Percentiles rank a stretch among this genome's conserved stretches.
Conservation (phyloP, 108 stramenopile species). For the Conticribra guillardii region DNA sequence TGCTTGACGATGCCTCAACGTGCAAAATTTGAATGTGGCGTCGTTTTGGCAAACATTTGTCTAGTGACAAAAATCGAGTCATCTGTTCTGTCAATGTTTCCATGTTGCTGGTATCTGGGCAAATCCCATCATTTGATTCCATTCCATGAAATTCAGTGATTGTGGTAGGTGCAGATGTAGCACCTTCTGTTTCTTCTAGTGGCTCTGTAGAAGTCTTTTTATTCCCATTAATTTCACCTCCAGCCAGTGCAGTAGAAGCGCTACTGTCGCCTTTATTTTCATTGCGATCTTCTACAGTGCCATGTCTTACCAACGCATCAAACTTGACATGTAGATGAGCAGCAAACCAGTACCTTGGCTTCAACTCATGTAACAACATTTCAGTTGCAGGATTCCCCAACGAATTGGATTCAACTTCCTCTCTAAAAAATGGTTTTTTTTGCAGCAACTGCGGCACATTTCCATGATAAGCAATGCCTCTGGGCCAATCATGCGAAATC, state of each 20-base stretch:
- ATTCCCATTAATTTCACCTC: too few species aligned
- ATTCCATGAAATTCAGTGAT: slow-evolving; percentile 59
- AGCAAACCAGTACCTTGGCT: slow-evolving; percentile 95
- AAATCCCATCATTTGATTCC: slow-evolving; percentile 59
- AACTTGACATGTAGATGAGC: slow-evolving; percentile 99
- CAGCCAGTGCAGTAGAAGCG: too few species aligned
- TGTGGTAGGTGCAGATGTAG: background rate
- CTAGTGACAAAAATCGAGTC: slow-evolving; percentile 96
- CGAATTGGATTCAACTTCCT: slow-evolving; percentile 84
- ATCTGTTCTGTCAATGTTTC: slow-evolving; percentile 72
- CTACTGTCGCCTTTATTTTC: too few species aligned
- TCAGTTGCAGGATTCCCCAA: slow-evolving; percentile 92
- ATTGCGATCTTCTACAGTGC: slow-evolving; percentile 5
- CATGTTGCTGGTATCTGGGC: slow-evolving; percentile 38
- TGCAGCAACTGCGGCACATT: slow-evolving; percentile 69
- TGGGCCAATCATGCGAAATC: slow-evolving; percentile 98
- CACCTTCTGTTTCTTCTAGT: background rate
- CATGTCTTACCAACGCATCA: slow-evolving; percentile 84
- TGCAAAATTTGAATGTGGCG: slow-evolving; percentile 89
- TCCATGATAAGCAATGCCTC: slow-evolving; percentile 90
- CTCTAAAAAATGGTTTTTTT: slow-evolving; percentile 83
- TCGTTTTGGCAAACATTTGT: slow-evolving; percentile 96
- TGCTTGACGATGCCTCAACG: slow-evolving; percentile 46
- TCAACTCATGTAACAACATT: slow-evolving; percentile 77
- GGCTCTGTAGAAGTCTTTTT: too few species aligned